These are phyloP conservation scores for Royoungia palumana DNA, from an alignment of 768 basidiomycete genomes.

Conservation along the genomic window DNA sequence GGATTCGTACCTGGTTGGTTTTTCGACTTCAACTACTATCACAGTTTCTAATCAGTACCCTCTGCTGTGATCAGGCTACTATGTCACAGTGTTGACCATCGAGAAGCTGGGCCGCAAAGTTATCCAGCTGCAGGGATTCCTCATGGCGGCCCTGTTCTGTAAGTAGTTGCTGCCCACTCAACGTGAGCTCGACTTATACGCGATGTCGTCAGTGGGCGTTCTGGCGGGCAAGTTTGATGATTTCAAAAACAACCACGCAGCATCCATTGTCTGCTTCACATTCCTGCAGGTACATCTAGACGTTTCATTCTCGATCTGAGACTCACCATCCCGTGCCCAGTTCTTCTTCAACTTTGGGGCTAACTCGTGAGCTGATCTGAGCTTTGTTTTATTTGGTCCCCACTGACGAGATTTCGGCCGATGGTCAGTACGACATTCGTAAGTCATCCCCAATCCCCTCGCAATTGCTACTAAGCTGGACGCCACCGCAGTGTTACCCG, in stretches of 20 bases:
- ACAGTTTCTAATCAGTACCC: not conserved
- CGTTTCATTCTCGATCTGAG: not conserved
- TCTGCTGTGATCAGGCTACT: constrained; percentile 51
- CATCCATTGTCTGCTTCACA: constrained; percentile 72
- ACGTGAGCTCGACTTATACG: not conserved
- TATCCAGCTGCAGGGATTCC: constrained; percentile 76
- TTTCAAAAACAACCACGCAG: constrained; percentile 50
- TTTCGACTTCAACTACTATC: not conserved
- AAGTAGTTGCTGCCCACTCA: constrained; percentile 11
- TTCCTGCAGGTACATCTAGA: constrained; percentile 50
- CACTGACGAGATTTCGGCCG: constrained; percentile 1
- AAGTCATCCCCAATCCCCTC: constrained; percentile 5
- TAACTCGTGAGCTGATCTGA: constrained; percentile 46
- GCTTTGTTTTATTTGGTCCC: not conserved
- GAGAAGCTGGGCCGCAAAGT: constrained; percentile 71
- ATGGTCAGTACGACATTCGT: constrained; percentile 50
- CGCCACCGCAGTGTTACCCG: constrained; percentile 54
- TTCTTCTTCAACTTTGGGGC: constrained; percentile 86
- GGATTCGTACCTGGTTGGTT: constrained; percentile 71
- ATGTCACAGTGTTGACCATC: constrained; percentile 62
- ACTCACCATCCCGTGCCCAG: constrained; percentile 25
- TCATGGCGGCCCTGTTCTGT: constrained; percentile 68
- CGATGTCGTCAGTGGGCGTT: constrained; percentile 48
- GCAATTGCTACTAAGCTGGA: constrained; percentile 1
- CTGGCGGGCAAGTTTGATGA: constrained; percentile 62